These are phyloP conservation scores for Magnaporthiopsis poae DNA, from an alignment of 2,329 filamentous ascomycete genomes.

Conservation along the genomic window DNA sequence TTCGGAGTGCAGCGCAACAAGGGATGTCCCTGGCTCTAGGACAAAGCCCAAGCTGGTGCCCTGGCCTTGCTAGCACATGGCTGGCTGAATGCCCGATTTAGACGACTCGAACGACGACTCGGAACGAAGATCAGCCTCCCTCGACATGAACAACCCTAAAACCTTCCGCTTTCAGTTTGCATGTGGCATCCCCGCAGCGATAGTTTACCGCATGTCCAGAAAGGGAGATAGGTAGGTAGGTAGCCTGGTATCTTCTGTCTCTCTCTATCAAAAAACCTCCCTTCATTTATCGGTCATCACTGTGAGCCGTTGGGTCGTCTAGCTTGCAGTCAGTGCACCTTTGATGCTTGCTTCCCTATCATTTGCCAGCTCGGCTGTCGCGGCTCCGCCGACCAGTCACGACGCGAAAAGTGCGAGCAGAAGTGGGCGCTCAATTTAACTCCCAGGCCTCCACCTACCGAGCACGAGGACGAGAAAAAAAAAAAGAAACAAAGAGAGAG, in stretches of 20 bases:
- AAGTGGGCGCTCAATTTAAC: background rate
- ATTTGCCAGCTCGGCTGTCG: background rate
- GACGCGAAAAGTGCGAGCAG: background rate
- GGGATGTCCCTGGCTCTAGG: background rate
- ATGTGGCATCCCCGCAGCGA: background rate
- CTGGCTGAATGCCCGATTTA: background rate
- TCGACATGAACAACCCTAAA: background rate
- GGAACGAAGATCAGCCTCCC: background rate
- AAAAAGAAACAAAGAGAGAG: no score
- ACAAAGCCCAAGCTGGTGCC: background rate
- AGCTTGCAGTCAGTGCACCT: background rate
- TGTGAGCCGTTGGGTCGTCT: background rate
- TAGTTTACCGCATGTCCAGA: background rate
- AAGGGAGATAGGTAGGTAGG: no score
- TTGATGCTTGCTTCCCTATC: background rate
- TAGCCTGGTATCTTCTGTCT: background rate
- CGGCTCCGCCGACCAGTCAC: background rate
- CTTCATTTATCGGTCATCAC: background rate
- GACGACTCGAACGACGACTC: constrained; percentile 1
- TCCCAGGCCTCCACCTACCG: background rate
- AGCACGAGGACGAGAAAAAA: background rate
- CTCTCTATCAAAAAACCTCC: background rate
- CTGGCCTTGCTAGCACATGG: background rate
- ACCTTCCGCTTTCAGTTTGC: background rate
- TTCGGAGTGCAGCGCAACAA: background rate